Conservation (phyloP, 257 asterid species). For the Gentiana macrophylla region DNA sequence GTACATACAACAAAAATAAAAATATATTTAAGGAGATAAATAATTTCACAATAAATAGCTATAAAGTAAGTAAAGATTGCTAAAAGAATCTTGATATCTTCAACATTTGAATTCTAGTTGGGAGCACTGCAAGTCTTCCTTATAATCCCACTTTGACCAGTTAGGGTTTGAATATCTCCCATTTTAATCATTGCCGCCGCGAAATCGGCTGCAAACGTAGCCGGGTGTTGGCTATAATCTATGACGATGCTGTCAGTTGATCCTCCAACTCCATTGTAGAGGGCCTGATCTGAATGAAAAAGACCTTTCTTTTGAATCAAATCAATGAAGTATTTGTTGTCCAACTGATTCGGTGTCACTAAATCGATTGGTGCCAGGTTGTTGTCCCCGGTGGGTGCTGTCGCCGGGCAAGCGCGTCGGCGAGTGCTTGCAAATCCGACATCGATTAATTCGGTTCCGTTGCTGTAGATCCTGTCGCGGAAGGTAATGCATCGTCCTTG, state of each 20-base stretch:
- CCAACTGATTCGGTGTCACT: conserved; percentile 16
- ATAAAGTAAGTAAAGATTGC: no score
- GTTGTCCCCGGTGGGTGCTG: conserved; percentile 6
- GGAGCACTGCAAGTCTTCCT: conserved; percentile 20
- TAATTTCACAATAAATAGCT: no score
- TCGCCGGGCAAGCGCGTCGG: conserved; percentile 14
- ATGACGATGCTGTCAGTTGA: conserved; percentile 10
- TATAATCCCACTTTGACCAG: conserved; percentile 21
- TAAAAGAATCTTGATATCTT: no score
- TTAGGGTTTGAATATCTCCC: conserved; percentile 21
- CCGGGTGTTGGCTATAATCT: conserved; percentile 9
- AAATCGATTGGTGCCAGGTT: conserved; percentile 26
- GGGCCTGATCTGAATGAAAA: conserved; percentile 20
- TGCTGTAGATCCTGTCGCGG: conserved; percentile 14
- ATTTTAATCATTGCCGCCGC: conserved; percentile 21
- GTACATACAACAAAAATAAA: no score
- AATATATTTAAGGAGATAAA: no score
- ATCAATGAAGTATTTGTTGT: conserved; percentile 16
- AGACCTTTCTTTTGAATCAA: conserved; percentile 17
- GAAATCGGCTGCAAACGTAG: conserved; percentile 7
- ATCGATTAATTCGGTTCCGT: conserved; percentile 22
- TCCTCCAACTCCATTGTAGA: conserved; percentile 11
- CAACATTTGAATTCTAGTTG: conserved; percentile 5
- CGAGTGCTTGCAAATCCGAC: conserved; percentile 24
- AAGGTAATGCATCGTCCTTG: conserved; percentile 20